These are phyloP conservation scores for Sequoia sempervirens DNA, from an alignment of 75 land plant genomes.

Conservation along the genomic window DNA sequence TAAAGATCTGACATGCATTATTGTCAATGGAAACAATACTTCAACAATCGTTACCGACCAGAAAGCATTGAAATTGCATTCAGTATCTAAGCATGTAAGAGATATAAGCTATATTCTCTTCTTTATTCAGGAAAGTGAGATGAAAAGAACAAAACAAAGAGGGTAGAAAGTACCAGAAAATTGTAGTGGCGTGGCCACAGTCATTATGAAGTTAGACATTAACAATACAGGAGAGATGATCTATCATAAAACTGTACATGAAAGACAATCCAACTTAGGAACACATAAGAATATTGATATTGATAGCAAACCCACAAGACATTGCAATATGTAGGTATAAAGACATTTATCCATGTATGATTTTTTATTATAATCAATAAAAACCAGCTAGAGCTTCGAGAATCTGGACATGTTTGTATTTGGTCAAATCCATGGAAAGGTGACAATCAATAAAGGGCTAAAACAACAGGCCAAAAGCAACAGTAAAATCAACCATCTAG, in stretches of 20 bases:
- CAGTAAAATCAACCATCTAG: background rate
- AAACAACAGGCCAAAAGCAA: background rate
- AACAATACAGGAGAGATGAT: slow-evolving; percentile 7
- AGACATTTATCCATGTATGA: background rate
- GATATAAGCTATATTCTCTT: background rate
- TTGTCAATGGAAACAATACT: background rate
- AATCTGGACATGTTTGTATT: background rate
- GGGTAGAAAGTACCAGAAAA: slow-evolving; percentile 8
- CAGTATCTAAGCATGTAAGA: background rate
- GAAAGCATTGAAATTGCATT: background rate
- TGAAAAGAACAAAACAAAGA: slow-evolving; percentile 2
- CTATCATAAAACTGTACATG: slow-evolving; percentile 9
- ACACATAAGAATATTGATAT: slow-evolving; percentile 3
- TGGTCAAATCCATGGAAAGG: background rate
- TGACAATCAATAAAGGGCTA: background rate
- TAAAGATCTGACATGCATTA: background rate
- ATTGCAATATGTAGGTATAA: background rate
- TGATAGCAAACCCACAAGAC: slow-evolving; percentile 4
- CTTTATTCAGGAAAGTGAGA: background rate
- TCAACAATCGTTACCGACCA: background rate
- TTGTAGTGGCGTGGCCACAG: slow-evolving; percentile 9
- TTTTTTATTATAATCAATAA: background rate
- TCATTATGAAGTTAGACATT: slow-evolving; percentile 8
- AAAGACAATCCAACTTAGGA: slow-evolving; percentile 8
- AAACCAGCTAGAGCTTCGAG: background rate